These are phyloP conservation scores for Psophocarpus tetragonolobus DNA, from an alignment of 306 rosid genomes.

Conservation along the genomic window DNA sequence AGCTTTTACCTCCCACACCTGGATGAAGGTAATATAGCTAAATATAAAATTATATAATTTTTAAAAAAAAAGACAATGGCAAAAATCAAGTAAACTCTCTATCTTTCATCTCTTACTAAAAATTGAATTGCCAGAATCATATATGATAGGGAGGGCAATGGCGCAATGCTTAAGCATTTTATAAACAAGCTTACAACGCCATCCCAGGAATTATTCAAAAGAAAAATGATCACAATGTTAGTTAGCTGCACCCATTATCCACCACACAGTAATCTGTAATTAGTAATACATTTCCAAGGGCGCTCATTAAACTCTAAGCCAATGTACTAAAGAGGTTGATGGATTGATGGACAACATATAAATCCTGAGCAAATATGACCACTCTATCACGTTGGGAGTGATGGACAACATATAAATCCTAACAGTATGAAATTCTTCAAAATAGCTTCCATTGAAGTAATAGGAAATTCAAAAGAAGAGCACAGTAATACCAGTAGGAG, in stretches of 20 bases:
- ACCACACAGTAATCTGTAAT: not conserved
- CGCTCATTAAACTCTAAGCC: not conserved
- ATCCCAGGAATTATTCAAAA: not conserved
- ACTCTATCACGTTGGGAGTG: not conserved
- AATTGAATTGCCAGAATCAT: slow-evolving; percentile 6
- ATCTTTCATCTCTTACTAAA: not conserved
- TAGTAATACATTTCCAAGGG: not conserved
- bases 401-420: no score
- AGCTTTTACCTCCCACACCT: slow-evolving; percentile 99
- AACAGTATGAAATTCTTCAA: slow-evolving; percentile 19
- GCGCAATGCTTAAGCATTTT: not conserved
- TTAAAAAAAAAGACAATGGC: not conserved
- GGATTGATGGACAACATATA: not conserved
- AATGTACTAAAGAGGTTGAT: not conserved
- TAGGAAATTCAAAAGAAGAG: slow-evolving; percentile 12
- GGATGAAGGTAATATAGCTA: slow-evolving; percentile 12
- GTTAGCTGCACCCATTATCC: not conserved
- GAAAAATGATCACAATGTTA: not conserved
- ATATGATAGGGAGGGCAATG: not conserved
- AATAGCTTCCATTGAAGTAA: not conserved
- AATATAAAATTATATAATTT: not conserved
- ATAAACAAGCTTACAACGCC: not conserved
- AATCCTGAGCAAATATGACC: not conserved
- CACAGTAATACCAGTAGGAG: not conserved
- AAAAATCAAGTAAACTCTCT: not conserved